phyloP scores from a whole-genome alignment of 208 protist species.

The Wallacemonas sp. region DNA sequence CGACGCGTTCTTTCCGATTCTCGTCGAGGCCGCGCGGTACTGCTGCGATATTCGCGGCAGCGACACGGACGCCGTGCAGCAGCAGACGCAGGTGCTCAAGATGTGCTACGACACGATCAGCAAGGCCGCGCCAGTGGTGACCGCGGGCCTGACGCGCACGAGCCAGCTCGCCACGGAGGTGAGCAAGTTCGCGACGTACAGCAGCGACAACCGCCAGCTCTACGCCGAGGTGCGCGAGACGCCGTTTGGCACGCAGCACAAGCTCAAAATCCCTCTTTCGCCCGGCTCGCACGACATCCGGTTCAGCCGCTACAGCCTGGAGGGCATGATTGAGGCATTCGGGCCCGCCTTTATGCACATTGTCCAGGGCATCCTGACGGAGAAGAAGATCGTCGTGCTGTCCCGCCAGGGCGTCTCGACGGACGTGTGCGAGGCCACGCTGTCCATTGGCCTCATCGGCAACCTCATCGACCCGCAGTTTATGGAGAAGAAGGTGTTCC shows the following conservation, averaged over 20 bases:
- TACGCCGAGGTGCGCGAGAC: constrained; percentile 45
- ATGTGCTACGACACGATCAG: constrained; percentile 60
- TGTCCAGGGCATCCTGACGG: constrained; percentile 54
- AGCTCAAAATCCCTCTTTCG: constrained; percentile 52
- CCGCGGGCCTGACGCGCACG: constrained; percentile 25
- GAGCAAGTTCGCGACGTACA: constrained; percentile 34
- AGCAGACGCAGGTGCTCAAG: constrained; percentile 58
- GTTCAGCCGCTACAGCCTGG: constrained; percentile 60
- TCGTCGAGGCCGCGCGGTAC: constrained; percentile 67
- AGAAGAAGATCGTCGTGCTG: constrained; percentile 80
- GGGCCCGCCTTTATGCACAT: constrained; percentile 64
- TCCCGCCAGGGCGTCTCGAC: constrained; percentile 53
- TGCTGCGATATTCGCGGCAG: constrained; percentile 69
- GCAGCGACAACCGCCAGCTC: constrained; percentile 29
- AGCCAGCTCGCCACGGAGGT: constrained; percentile 41
- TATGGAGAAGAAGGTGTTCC: constrained; percentile 73
- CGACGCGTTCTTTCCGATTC: constrained; percentile 70
- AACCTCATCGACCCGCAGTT: constrained; percentile 67
- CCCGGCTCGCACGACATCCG: constrained; percentile 49
- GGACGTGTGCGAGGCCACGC: constrained; percentile 73
- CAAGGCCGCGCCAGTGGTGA: constrained; percentile 27
- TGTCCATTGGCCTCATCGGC: constrained; percentile 68
- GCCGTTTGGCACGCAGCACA: constrained; percentile 50
- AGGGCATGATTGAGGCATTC: constrained; percentile 56
- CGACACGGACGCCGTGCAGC: constrained; percentile 42